Conservation (phyloP, 108 stramenopile genomes). For the Phaeodactylum tricornutum region DNA sequence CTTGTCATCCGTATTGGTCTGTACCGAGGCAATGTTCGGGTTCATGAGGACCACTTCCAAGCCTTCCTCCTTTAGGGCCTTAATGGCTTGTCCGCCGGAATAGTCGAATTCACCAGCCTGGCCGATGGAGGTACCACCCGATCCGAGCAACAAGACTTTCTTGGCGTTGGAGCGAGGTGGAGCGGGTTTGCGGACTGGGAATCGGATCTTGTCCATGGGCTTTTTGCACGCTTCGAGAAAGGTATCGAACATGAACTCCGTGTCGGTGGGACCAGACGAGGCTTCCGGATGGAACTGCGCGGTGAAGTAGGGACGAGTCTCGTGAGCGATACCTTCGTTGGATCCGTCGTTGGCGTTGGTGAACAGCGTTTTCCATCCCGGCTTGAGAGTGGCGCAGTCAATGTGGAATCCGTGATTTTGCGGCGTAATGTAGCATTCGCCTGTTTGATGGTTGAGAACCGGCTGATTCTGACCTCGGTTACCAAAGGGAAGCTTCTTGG, state of each 20-base stretch:
- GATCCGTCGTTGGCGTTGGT: conserved; percentile 96
- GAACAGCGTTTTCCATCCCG: conserved; percentile 88
- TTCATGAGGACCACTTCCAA: conserved; percentile 97
- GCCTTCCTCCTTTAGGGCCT: conserved; percentile 98
- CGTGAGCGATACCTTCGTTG: conserved; percentile 96
- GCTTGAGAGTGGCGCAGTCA: conserved; percentile 70
- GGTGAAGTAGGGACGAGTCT: conserved; percentile 92
- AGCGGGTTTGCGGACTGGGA: conserved; percentile 56
- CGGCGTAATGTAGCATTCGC: conserved; percentile 97
- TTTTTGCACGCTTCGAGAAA: conserved; percentile 79
- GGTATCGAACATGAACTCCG: conserved; percentile 97
- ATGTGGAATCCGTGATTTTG: conserved; percentile 98
- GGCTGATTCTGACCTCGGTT: conserved; percentile 99
- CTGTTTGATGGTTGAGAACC: conserved; percentile 88
- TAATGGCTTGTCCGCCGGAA: conserved; percentile 96
- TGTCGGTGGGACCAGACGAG: conserved; percentile 92
- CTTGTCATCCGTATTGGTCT: conserved; percentile 94
- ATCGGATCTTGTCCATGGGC: conserved; percentile 50
- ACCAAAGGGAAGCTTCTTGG: conserved; percentile 92
- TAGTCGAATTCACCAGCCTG: conserved; percentile 99
- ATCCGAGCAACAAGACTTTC: conserved; percentile 96
- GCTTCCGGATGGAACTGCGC: conserved; percentile 99
- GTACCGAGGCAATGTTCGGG: conserved; percentile 99
- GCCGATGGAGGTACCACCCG: conserved; percentile 96
- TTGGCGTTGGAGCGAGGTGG: conserved; percentile 52